Percentiles rank a stretch among this genome's conserved stretches.
Evolutionary conservation across 345 rosid genomes (phyloP).

Genomic region (Acer yangbiense): DNA sequence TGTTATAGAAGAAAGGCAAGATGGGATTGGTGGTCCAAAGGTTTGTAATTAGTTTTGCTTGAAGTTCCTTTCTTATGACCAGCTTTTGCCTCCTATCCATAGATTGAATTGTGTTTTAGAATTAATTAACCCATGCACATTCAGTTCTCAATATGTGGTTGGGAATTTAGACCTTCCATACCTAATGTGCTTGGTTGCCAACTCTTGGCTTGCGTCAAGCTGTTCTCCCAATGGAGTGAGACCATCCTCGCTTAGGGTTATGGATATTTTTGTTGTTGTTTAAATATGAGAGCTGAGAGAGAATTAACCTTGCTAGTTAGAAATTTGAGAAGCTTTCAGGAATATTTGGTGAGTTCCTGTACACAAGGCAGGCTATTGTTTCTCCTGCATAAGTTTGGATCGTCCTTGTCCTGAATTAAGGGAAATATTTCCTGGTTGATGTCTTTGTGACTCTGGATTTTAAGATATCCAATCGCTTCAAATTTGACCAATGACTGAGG

Average conservation of each 20-base stretch:
- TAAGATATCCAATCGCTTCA: neutral
- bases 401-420: neutral
- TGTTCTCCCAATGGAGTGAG: neutral
- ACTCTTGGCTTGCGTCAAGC: neutral
- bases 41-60: conserved; percentile 40
- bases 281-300: neutral
- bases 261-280: neutral
- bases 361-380: no score
- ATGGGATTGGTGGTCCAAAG: conserved; percentile 92
- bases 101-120: neutral
- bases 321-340: neutral
- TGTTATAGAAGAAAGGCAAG: conserved; percentile 75
- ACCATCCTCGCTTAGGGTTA: neutral
- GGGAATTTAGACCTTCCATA: neutral
- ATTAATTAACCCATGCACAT: neutral
- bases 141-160: neutral
- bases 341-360: neutral
- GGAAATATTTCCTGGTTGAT: neutral
- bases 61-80: neutral
- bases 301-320: neutral
- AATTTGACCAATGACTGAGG: no score
- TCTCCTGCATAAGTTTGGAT: neutral
- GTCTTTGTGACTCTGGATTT: neutral
- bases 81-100: neutral
- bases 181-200: neutral